phyloP scores from a whole-genome alignment of 306 rosid species.

The Sophora flavescens region DNA sequence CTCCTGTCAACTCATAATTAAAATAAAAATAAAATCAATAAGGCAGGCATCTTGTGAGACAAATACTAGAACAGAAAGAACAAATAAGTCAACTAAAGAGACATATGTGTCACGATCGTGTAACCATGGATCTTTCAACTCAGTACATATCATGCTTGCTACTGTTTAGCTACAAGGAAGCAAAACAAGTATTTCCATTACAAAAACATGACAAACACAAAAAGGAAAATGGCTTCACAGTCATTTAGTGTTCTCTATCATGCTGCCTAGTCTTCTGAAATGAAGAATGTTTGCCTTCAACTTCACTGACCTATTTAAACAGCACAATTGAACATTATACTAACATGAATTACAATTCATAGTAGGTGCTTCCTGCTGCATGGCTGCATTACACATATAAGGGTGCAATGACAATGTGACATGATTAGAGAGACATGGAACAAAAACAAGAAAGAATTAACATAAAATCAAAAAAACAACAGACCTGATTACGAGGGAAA shows the following conservation, averaged over 20 bases:
- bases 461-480: conserved; percentile 40
- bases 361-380: conserved; percentile 30
- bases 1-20: conserved; percentile 63
- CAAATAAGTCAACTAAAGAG: conserved; percentile 5
- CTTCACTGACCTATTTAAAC: conserved; percentile 37
- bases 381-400: conserved; percentile 5
- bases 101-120: conserved; percentile 13
- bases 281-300: conserved; percentile 29
- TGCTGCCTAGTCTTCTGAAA: conserved; percentile 31
- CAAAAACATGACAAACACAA: not conserved
- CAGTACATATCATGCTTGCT: conserved; percentile 12
- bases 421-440: conserved; percentile 21
- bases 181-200: conserved; percentile 23
- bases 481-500: conserved; percentile 89
- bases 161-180: conserved; percentile 23
- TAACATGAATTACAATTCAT: conserved; percentile 20
- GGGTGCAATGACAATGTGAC: conserved; percentile 38
- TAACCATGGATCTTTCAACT: conserved; percentile 26
- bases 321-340: conserved; percentile 33
- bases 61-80: conserved; percentile 24
- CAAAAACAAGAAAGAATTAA: not conserved
- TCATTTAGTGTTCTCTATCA: not conserved
- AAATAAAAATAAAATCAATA: conserved; percentile 37
- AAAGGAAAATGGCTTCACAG: conserved; percentile 1
- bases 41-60: not conserved